Base-by-base conservation (phyloP, 257 asterid species). In the Datura wrightii region DNA sequence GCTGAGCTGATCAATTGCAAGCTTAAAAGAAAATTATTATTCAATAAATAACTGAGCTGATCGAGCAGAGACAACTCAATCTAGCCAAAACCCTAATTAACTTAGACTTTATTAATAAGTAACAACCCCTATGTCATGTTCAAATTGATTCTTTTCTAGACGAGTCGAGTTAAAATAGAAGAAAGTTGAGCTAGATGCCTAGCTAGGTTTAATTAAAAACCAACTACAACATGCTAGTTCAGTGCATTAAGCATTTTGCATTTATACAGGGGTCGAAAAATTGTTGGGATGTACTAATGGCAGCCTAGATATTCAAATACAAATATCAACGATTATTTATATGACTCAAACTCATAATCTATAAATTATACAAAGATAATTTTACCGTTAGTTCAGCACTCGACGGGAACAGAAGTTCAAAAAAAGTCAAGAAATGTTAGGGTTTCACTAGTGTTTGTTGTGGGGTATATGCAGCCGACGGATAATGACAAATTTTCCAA, bases 381-480 rank as follows among this genome's bases (percentile, higher is more conserved):
- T 60, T 60, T 60, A 19, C 0, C 3, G 0, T 19, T 19, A 2
- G 1, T 9, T 0, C 5, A 9, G 19, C 1, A 2, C 7, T 60
- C 18, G 8, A 18, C 3, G 31, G 31, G 31, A 24, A 24, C 31
- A 8, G 4, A 8, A 56, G 1, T 3, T 56, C 2, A 6, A 18
- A 59, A 18, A 18, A 10, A 71, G 9, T 72, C 19, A 5, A 74
- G 10, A 46, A 74, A 50, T 19, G 10, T n/a, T 72, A 74, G 80
- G 80, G 80, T 48, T 74, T 19, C 58, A 44, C n/a, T 72, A 72
- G 42, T 10, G 18, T 10, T 46, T 46, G n/a, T 46, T 74, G 80
- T 74, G 80, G 80, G 80, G 59, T 46, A 59, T 59, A 65, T 13
- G 34, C 59, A 0, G 80, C 80, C 80, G 80, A 74, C 80, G 80